phyloP scores from a whole-genome alignment of 208 protist species.

The Trypanosoma platydactyli region DNA sequence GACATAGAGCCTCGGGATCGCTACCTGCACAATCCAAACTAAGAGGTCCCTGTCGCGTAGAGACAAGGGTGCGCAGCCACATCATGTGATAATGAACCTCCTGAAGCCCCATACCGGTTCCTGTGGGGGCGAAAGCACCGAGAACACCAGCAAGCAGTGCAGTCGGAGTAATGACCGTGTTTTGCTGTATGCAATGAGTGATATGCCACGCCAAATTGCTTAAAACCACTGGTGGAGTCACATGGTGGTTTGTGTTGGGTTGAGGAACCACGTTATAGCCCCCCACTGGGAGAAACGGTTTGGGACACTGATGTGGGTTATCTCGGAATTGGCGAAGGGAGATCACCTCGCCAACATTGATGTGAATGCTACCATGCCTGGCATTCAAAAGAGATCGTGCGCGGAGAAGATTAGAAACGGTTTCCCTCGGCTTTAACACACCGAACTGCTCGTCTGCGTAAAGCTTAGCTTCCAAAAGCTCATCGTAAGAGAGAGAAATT shows the following conservation, averaged over 20 bases:
- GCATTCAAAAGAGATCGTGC: conserved; percentile 45
- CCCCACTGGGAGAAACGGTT: conserved; percentile 39
- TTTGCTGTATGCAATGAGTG: conserved; percentile 61
- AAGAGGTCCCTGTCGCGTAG: conserved; percentile 43
- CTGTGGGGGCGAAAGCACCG: conserved; percentile 40
- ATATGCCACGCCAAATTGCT: conserved; percentile 63
- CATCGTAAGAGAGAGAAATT: conserved; percentile 88
- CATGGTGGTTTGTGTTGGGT: not conserved
- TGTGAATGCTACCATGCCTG: conserved; percentile 77
- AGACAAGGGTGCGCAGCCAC: conserved; percentile 58
- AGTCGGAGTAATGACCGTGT: conserved; percentile 76
- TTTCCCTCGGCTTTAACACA: conserved; percentile 81
- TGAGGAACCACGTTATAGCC: not conserved
- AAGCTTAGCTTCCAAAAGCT: conserved; percentile 77
- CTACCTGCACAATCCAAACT: conserved; percentile 36
- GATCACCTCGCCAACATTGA: conserved; percentile 76
- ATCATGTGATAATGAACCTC: conserved; percentile 31
- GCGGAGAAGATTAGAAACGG: conserved; percentile 68
- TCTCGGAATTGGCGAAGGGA: conserved; percentile 54
- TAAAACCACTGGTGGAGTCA: conserved; percentile 42
- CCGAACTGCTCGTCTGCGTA: conserved; percentile 90
- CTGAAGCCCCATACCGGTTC: not conserved
- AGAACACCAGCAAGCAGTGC: conserved; percentile 72
- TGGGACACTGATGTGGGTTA: conserved; percentile 44
- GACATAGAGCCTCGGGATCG: conserved; percentile 31